Conservation (phyloP, 345 rosid species). For the Corymbia maculata region DNA sequence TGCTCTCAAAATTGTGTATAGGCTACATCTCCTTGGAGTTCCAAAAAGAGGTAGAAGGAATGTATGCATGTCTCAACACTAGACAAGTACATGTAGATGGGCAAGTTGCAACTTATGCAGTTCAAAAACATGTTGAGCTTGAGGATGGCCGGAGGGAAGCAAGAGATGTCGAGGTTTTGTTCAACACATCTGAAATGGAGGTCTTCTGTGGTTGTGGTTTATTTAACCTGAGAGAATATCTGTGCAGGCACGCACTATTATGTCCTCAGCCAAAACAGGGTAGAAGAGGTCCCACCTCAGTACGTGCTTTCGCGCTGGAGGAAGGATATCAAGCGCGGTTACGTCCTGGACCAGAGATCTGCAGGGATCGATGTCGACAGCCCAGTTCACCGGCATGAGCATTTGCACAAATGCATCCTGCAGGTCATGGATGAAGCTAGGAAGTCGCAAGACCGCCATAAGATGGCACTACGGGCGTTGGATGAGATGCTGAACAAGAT, state of each 20-base stretch:
- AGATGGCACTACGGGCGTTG: slow-evolving; percentile 60
- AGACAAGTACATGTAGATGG: slow-evolving; percentile 48
- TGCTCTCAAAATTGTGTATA: slow-evolving; percentile 60
- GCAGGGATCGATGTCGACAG: slow-evolving; percentile 33
- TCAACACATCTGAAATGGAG: slow-evolving; percentile 43
- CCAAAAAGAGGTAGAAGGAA: slow-evolving; percentile 60
- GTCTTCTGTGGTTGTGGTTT: slow-evolving; percentile 68
- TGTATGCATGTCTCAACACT: slow-evolving; percentile 56
- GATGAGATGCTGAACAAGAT: slow-evolving; percentile 59
- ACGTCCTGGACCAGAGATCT: slow-evolving; percentile 38
- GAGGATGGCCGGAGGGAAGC: slow-evolving; percentile 33
- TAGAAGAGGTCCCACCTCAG: slow-evolving; percentile 63
- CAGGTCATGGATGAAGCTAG: slow-evolving; percentile 83
- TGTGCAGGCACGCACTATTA: slow-evolving; percentile 63
- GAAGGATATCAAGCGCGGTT: slow-evolving; percentile 55
- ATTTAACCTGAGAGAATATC: slow-evolving; percentile 66
- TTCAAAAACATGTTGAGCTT: slow-evolving; percentile 41
- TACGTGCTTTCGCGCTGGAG: slow-evolving; percentile 67
- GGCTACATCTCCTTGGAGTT: slow-evolving; percentile 54
- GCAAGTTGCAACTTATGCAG: slow-evolving; percentile 32
- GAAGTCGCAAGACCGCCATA: slow-evolving; percentile 57
- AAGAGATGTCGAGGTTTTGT: slow-evolving; percentile 52
- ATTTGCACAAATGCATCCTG: slow-evolving; percentile 65
- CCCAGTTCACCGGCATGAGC: slow-evolving; percentile 59
- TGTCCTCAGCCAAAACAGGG: slow-evolving; percentile 50